Evolutionary conservation across 768 basidiomycete genomes (phyloP).

Genomic region (Amanita jacksonii): DNA sequence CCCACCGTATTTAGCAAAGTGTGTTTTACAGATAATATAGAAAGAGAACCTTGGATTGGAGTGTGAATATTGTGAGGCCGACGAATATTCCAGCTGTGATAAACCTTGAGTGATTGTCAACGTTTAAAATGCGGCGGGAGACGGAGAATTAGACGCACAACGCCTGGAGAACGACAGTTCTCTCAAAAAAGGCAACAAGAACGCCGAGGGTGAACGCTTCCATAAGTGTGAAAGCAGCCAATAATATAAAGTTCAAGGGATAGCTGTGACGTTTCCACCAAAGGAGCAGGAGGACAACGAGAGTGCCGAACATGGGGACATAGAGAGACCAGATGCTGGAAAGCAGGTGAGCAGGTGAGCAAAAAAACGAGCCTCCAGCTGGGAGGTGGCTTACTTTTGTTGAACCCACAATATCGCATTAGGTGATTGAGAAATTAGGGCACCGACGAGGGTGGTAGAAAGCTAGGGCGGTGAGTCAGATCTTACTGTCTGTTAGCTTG

Average conservation of each 20-base stretch:
- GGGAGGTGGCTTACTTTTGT: conserved; percentile 38
- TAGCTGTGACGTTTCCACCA: conserved; percentile 92
- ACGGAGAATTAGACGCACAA: conserved; percentile 30
- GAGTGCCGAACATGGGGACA: conserved; percentile 66
- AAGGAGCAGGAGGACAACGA: conserved; percentile 70
- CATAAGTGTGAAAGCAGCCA: conserved; percentile 82
- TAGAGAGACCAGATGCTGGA: conserved; percentile 72
- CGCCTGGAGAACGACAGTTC: conserved; percentile 73
- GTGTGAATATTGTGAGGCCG: conserved; percentile 88
- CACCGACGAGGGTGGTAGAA: conserved; percentile 73
- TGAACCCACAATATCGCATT: conserved; percentile 62
- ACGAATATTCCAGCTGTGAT: conserved; percentile 91
- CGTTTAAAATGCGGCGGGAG: neutral
- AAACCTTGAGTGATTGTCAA: conserved; percentile 32
- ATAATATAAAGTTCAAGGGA: conserved; percentile 78
- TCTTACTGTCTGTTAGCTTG: neutral
- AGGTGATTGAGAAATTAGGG: conserved; percentile 54
- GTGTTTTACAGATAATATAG: neutral
- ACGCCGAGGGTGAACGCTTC: conserved; percentile 91
- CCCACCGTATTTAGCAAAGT: conserved; percentile 1
- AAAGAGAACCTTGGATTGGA: conserved; percentile 73
- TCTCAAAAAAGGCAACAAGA: conserved; percentile 67
- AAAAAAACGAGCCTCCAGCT: neutral
- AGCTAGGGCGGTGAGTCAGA: conserved; percentile 26
- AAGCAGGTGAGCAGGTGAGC: neutral